These are phyloP conservation scores for Berkeleyomyces rouxiae DNA, from an alignment of 2,329 filamentous ascomycete species.

Conservation along the genomic window DNA sequence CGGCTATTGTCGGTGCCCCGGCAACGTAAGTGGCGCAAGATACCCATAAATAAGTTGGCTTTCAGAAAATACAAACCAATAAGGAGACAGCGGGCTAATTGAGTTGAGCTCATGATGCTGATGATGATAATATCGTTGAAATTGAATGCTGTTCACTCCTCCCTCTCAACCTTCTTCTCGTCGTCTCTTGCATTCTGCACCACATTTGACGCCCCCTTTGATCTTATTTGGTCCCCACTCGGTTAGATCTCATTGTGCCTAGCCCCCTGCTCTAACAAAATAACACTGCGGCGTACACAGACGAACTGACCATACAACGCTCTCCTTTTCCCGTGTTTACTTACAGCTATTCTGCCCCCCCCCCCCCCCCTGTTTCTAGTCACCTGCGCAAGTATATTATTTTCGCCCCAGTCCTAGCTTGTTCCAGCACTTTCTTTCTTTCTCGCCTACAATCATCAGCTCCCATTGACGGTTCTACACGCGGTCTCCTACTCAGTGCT, in stretches of 20 bases:
- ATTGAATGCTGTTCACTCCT: not conserved
- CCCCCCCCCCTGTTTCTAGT: conserved; percentile 8
- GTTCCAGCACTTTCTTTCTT: not conserved
- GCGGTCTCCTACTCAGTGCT: not conserved
- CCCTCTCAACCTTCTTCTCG: not conserved
- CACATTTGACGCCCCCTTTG: not conserved
- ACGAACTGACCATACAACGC: not conserved
- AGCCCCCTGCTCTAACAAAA: not conserved
- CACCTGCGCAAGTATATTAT: not conserved
- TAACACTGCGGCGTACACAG: not conserved
- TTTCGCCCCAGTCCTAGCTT: not conserved
- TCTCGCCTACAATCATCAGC: conserved; percentile 5
- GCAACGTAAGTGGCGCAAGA: conserved; percentile 1
- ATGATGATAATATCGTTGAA: conserved; percentile 3
- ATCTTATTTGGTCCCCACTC: not conserved
- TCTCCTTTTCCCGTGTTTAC: conserved; percentile 1
- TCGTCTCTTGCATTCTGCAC: not conserved
- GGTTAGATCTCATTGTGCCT: not conserved
- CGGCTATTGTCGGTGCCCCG: not conserved
- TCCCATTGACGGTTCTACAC: not conserved
- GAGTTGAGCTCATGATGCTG: not conserved
- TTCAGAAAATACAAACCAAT: not conserved
- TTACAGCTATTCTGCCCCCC: not conserved
- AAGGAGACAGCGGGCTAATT: not conserved
- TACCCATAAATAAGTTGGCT: not conserved